These are phyloP conservation scores for Chaetomium globosum DNA, from an alignment of 2,329 filamentous ascomycete genomes.

Conservation along the genomic window DNA sequence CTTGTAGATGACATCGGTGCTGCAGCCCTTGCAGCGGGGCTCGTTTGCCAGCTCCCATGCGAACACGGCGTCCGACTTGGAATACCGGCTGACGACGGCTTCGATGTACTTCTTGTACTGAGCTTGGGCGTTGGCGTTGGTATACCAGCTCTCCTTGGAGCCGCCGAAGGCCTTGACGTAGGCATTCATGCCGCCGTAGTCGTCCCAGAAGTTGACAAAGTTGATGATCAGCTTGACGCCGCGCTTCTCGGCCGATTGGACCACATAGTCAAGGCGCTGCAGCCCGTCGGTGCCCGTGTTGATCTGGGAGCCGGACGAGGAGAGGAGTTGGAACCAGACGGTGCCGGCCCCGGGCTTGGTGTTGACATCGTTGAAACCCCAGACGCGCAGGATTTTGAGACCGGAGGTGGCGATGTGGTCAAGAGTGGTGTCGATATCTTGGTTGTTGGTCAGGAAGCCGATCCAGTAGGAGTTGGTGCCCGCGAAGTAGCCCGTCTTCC, in stretches of 20 bases:
- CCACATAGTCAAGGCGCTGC: slow-evolving; percentile 66
- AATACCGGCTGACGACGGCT: slow-evolving; percentile 51
- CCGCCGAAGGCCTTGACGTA: slow-evolving; percentile 60
- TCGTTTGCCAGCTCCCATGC: slow-evolving; percentile 59
- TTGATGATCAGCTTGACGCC: slow-evolving; percentile 66
- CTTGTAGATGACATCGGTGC: slow-evolving; percentile 57
- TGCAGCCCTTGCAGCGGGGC: slow-evolving; percentile 63
- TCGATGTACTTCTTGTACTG: slow-evolving; percentile 56
- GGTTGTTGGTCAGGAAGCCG: slow-evolving; percentile 54
- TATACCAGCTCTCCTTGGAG: slow-evolving; percentile 57
- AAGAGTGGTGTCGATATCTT: slow-evolving; percentile 57
- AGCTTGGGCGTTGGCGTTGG: slow-evolving; percentile 49
- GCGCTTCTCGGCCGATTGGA: slow-evolving; percentile 59
- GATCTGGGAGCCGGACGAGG: slow-evolving; percentile 56
- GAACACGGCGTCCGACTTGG: slow-evolving; percentile 51
- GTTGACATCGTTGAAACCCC: slow-evolving; percentile 65
- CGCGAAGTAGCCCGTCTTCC: slow-evolving; percentile 52
- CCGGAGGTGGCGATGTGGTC: slow-evolving; percentile 54
- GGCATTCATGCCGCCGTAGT: slow-evolving; percentile 66
- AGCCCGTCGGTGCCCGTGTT: slow-evolving; percentile 66
- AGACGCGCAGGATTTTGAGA: slow-evolving; percentile 61
- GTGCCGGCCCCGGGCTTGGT: slow-evolving; percentile 42
- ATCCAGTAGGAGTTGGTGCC: slow-evolving; percentile 62
- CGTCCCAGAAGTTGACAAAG: slow-evolving; percentile 70
- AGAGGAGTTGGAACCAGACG: slow-evolving; percentile 59